Conservation (phyloP, 768 basidiomycete genomes). For the Galerina marginata region DNA sequence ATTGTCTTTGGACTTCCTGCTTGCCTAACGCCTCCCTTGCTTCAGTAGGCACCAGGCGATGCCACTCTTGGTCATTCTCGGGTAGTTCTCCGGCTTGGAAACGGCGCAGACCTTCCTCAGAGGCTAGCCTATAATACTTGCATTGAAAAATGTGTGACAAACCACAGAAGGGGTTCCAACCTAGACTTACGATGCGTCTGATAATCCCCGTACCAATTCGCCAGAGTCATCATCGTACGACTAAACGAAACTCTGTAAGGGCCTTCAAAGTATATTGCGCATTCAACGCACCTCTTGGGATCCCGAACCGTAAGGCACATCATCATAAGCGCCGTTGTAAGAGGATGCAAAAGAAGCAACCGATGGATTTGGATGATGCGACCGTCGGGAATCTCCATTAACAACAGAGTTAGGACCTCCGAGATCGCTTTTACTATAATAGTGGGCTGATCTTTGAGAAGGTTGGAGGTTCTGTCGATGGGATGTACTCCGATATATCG, state of each 20-base stretch:
- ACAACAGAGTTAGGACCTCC: conserved; percentile 22
- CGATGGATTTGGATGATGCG: conserved; percentile 37
- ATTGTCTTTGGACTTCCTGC: conserved; percentile 84
- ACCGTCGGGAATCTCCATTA: conserved; percentile 12
- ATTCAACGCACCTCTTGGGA: conserved; percentile 37
- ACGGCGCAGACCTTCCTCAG: conserved; percentile 64
- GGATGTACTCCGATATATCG: conserved; percentile 53
- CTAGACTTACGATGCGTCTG: conserved; percentile 27
- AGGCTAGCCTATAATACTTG: conserved; percentile 51
- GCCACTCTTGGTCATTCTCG: conserved; percentile 84
- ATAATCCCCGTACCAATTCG: conserved; percentile 18
- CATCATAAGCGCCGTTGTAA: conserved; percentile 44
- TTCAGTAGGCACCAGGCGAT: conserved; percentile 74
- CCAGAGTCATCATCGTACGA: conserved; percentile 22
- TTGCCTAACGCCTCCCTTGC: conserved; percentile 74
- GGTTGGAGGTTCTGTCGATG: conserved; percentile 31
- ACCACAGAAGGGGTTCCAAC: conserved; percentile 36
- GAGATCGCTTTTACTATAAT: conserved; percentile 46
- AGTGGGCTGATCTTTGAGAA: conserved; percentile 33
- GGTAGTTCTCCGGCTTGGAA: conserved; percentile 73
- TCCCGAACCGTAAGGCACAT: conserved; percentile 33
- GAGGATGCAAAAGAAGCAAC: conserved; percentile 42
- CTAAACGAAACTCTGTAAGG: conserved; percentile 5
- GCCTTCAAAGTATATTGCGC: too few species aligned
- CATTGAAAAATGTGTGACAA: conserved; percentile 21